Percentiles rank a stretch among this genome's conserved stretches.
Conservation (phyloP, 164 flowering plant genomes). For the Aristolochia fimbriata region DNA sequence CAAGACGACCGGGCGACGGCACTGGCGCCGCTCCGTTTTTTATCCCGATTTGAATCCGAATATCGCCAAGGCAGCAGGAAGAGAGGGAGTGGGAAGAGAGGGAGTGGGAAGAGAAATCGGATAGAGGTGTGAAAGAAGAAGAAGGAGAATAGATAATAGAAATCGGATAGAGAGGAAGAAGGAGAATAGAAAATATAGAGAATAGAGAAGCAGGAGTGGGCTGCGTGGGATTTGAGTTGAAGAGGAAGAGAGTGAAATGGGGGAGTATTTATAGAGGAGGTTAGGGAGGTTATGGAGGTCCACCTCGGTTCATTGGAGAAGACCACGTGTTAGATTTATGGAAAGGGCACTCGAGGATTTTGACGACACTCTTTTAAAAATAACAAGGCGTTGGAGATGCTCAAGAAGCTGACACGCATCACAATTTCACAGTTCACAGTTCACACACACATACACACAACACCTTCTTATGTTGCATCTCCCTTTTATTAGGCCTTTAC, state of each 20-base stretch:
- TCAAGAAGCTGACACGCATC: background rate
- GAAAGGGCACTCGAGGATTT: slow-evolving; percentile 17
- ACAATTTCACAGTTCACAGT: too few relatives aligned
- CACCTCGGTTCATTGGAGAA: slow-evolving; percentile 18
- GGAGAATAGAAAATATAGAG: background rate
- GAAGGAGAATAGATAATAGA: background rate
- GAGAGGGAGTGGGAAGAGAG: background rate
- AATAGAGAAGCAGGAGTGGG: background rate
- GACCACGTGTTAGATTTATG: slow-evolving; percentile 52
- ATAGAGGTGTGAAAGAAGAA: background rate
- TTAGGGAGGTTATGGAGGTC: slow-evolving; percentile 16
- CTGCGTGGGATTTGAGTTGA: background rate
- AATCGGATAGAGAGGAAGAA: background rate
- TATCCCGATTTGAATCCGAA: too few relatives aligned
- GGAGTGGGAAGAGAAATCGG: background rate
- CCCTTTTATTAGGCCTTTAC: too few relatives aligned
- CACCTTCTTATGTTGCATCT: too few relatives aligned
- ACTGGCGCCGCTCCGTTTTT: too few relatives aligned
- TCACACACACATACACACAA: too few relatives aligned
- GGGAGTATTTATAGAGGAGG: slow-evolving; percentile 5
- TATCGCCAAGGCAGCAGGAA: too few relatives aligned
- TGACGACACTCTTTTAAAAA: slow-evolving; percentile 12
- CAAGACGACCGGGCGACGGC: too few relatives aligned
- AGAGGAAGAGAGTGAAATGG: background rate
- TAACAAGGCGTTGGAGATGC: slow-evolving; percentile 10